Base-by-base conservation (phyloP, 768 basidiomycete genomes). In the Pleurotus ostreatus region DNA sequence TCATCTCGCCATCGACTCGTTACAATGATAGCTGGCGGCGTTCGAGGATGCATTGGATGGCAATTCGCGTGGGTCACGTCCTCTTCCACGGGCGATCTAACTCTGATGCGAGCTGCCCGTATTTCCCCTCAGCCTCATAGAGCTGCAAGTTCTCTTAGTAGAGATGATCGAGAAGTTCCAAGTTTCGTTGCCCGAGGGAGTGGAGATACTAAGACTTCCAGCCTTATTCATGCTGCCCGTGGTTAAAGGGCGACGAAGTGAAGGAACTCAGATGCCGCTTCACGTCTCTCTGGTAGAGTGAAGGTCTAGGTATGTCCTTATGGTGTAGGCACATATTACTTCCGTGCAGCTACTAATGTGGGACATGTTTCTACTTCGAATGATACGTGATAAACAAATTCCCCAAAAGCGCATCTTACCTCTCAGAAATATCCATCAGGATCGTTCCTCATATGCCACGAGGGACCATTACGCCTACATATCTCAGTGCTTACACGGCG, bases 221-320 rank as follows among this genome's bases (percentile, higher is more conserved):
- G 46, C 46, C 23, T 11, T 5, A 15, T 4, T 34, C 11, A 6
- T 55, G 18, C 1, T 57, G 22, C 57, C 57, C 9, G 15, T 57
- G 54, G 43, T 57, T 9, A 46, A 57, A 41, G 57, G 57, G 15
- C 37, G 13, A 23, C 16, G 5, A 7, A 3, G 43, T n/a, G 39
- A 57, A 37, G 70, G 70, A 11, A 48, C 65, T 2, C 68, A 68
- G 59, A 68, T 74, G 70, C 71, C 71, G 5, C 57, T 74, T 16
- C 58, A 60, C 18, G 62, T 74, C n/a, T 64, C 67, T n/a, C 15
- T 30, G 22, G 46, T 48, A 30, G 46, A 23, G 16, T 45, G 43
- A 45, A 20, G 20, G 2, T 30, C 26, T 5, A 30, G 26, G 26
- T 30, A 30, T 30, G 26, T 30, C 26, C 6, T 1, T 30, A 30